Evolutionary conservation across 2,329 filamentous ascomycete genomes (phyloP), one percentile per base, ranked within the genome.

Genomic region (Plenodomus lindquistii): DNA sequence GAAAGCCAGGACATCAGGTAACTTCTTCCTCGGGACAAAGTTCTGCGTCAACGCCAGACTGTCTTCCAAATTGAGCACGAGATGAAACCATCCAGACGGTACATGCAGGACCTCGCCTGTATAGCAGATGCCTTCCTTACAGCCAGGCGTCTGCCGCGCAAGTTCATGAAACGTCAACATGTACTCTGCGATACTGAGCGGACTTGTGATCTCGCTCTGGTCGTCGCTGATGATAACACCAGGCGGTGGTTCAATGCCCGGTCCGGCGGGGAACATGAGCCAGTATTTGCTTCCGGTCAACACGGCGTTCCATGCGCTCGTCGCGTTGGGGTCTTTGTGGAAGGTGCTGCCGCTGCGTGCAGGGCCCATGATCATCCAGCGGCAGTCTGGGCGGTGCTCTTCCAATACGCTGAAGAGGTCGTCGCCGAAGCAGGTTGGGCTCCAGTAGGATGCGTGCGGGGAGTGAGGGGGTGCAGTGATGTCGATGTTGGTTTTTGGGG

Each of bases 151-250:
- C 43, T 77, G 79, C 42, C 93, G 83, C 9, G 93, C 94, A 65
- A 92, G 88, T 2, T 82, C 82, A 67, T 97, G 94, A 72, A 97
- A 97, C 21, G 87, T 86, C 13, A 97, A 80, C 7, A 97, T 81
- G 88, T 94, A 97, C 74, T 97, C 93, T n/a, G 92, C 91, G 60
- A 97, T 97, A 73, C 90, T 96, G 10, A 97, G 81, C 1, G 93
- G 94, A 44, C 88, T 91, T 0, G 93, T 97, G 42, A 97, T 92
- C 73, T 97, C 93, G 66, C 89, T 92, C 67, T 90, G 88, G 67
- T 97, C 94, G 34, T 85, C 81, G 4, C 89, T 95, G 36, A 97
- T 89, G 62, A 88, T 96, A 31, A 97, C 92, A 3, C 93, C 93
- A 0, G 93, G 93, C 6, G 94, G 91, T 3, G 85, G 80, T 0